Conservation (phyloP, 495 filamentous ascomycete genomes). For the Mytilinidion resinicola region DNA sequence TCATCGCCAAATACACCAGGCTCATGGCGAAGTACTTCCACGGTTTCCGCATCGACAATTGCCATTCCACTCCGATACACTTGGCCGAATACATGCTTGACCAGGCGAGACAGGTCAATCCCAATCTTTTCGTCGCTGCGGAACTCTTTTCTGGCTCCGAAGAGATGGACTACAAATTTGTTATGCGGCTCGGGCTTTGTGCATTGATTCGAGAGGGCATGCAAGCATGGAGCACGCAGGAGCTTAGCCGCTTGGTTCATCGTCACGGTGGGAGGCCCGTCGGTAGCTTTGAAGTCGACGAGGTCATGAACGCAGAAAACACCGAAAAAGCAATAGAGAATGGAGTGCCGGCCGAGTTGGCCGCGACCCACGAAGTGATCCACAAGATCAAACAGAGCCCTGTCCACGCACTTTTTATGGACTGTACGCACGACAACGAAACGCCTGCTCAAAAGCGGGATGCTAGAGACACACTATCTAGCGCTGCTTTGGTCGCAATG, state of each 20-base stretch:
- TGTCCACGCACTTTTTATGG: conserved; percentile 94
- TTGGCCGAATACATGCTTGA: conserved; percentile 94
- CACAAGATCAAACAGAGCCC: conserved; percentile 71
- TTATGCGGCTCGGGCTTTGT: conserved; percentile 83
- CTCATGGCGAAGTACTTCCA: conserved; percentile 93
- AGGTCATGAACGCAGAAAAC: conserved; percentile 35
- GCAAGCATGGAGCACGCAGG: conserved; percentile 94
- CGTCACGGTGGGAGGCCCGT: conserved; percentile 91
- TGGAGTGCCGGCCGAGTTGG: conserved; percentile 27
- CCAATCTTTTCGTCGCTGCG: conserved; percentile 84
- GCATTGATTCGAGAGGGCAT: conserved; percentile 93
- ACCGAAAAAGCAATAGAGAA: conserved; percentile 35
- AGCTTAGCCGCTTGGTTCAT: conserved; percentile 87
- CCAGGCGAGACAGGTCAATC: conserved; percentile 78
- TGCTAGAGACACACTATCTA: conserved; percentile 90
- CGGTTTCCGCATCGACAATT: conserved; percentile 97
- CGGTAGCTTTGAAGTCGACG: conserved; percentile 87
- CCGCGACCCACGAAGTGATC: conserved; percentile 49
- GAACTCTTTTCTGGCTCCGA: conserved; percentile 97
- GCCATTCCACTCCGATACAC: conserved; percentile 89
- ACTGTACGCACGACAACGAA: conserved; percentile 99
- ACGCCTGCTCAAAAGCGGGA: conserved; percentile 92
- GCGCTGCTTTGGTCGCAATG: conserved; percentile 90
- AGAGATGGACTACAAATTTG: conserved; percentile 91
- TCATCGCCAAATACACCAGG: conserved; percentile 86